Base-by-base conservation (phyloP, 2,329 filamentous ascomycete genomes). In the Aureobasidium sp. region DNA sequence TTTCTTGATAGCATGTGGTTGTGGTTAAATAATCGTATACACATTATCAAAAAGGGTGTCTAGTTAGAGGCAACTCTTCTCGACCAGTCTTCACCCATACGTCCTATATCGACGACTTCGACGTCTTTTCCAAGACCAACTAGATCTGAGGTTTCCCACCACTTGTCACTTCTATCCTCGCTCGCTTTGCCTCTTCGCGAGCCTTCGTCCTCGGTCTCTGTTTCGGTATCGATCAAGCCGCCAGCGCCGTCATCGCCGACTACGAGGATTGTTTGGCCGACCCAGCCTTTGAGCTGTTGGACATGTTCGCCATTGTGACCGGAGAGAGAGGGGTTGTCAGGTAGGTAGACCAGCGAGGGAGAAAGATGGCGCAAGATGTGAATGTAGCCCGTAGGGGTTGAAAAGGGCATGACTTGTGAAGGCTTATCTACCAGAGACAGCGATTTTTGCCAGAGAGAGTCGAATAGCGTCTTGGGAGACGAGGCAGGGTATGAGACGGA, bases 51-150 rank as follows among this genome's bases (percentile, higher is more conserved):
- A 12, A 8, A 33, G 3, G 31, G 9, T 3, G 31, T 33, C 31
- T 33, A 33, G 31, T 12, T 33, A 12, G 9, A 33, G 31, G 86
- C 85, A 62, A 95, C 85, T 64, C 93, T 82, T 70, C 89, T 85
- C 65, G 82, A 81, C 88, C 91, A 97, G 74, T 97, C 93, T 68
- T 97, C 92, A 57, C 88, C 86, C 19, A 96, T 83, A 54, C 90
- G 82, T 66, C 87, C 80, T 35, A 87, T 88, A 73, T 97, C 93
- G 3, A 97, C 91, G 19, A 97, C 86, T 42, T 96, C 86, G 31
- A 97, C 86, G 4, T 91, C 90, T 70, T 94, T 88, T 17, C 93
- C 93, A 62, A 92, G 80, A 2, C 93, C 92, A 27, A 95, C 91
- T 63, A 90, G 84, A 48, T 91, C 88, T 62, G 91, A 85, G 60